Evolutionary conservation across 805 yeast species (phyloP), one percentile per base, ranked within the genome.

Genomic region (Zygosaccharomyces bisporus): DNA sequence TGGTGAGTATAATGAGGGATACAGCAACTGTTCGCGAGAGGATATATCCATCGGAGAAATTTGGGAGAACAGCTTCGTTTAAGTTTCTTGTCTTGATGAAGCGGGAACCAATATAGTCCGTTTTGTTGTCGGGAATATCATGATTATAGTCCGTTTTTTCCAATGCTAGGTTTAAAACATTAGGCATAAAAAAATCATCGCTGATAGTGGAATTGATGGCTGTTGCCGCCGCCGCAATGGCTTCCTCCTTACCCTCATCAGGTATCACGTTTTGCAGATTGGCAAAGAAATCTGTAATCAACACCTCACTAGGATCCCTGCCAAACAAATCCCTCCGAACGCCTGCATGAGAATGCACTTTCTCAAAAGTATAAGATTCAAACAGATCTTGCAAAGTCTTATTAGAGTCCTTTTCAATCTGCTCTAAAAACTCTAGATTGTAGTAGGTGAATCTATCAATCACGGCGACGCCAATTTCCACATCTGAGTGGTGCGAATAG

Each of bases 391-490:
- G 82, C 60, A 93, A 69, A 3, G 97, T 86, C 50, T 72, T 69
- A 20, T 78, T 71, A 1, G 96, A 86, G 53, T 81, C 80, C 64
- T 80, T 85, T 44, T 85, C 83, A 41, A 93, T 80, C 31, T 75
- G 72, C 67, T 91, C 99, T 58, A 93, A 73, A 60, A 82, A 93
- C 46, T 89, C 96, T 54, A 93, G 73, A 42, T 88, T 90, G 66
- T 79, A 88, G 64, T 89, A 90, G 0, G 99, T 93, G 69, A 93
- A 93, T 56, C 99, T 73, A 64, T 93, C 99, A 58, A 93, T 93
- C 9, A 93, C 96, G 0, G 99, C 97, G 41, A 93, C 98, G 6
- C 99, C 99, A 39, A 93, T 80, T 57, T 91, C 97, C 35, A 84
- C 78, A 63, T 93, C 99, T 1, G 97, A 87, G 63, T 88, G 96